Evolutionary conservation across 2,329 filamentous ascomycete species (phyloP), one percentile per base, ranked within the genome.

Genomic region (Colletotrichum cuscutae): DNA sequence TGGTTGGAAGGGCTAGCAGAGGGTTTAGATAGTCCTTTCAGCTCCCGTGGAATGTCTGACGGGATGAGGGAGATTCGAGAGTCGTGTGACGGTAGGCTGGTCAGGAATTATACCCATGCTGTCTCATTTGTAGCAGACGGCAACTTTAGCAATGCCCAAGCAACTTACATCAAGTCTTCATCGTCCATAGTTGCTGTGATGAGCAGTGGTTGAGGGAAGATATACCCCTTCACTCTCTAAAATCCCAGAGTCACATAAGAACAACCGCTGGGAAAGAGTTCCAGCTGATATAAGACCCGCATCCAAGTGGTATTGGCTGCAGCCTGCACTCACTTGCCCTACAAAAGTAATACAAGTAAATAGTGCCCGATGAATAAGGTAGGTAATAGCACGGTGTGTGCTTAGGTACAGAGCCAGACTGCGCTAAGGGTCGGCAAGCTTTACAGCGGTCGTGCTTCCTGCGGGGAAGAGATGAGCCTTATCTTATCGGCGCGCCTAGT

Each of bases 11-110:
- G 80, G 79, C 80, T 82, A 81, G 77, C 74, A 82, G 83, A 83
- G 84, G 84, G 83, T 78, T 88, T 87, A 87, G 86, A 86, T 86
- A 87, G 80, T 84, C 84, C 83, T 85, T 83, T 82, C 79, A 81
- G 79, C 79, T 78, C 77, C 75, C 76, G 78, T 79, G 76, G 77
- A 71, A 77, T 78, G 76, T 76, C 75, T 56, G 67, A 54, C 42
- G 64, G 60, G 46, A 26, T 72, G 69, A 73, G 74, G 73, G 75
- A 72, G 59, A 15, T 22, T 67, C 28, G 22, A 58, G 62, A 61
- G 49, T 30, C 61, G 60, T 24, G 54, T 19, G 26, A 37, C 24
- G 30, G 56, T 71, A 62, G 52, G 49, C 28, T 42, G 58, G 28
- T 30, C 57, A 73, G 30, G 12, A 57, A 72, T 72, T 66, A 73